phyloP scores from a whole-genome alignment of 2,329 filamentous ascomycete species.

The Aspergillus terreus region DNA sequence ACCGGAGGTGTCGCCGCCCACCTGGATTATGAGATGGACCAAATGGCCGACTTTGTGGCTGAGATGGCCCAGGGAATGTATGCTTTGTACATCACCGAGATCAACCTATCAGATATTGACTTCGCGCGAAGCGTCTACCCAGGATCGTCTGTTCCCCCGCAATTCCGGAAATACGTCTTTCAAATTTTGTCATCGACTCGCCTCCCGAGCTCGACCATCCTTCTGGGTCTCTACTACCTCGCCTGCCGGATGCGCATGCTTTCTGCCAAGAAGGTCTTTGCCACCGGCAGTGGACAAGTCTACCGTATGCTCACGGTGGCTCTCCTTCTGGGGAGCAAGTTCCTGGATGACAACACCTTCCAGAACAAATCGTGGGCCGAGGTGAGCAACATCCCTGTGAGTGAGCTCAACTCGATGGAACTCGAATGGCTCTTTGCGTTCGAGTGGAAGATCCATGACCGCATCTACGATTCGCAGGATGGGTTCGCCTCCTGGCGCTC shows the following conservation, averaged over 20 bases:
- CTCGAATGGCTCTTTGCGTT: conserved; percentile 82
- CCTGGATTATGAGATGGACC: conserved; percentile 93
- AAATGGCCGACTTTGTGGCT: conserved; percentile 92
- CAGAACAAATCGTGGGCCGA: conserved; percentile 97
- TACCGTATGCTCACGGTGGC: conserved; percentile 85
- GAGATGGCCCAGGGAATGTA: conserved; percentile 79
- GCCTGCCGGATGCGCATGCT: conserved; percentile 77
- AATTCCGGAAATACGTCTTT: conserved; percentile 87
- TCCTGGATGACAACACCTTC: conserved; percentile 94
- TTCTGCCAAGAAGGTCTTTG: conserved; percentile 54
- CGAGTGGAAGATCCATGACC: conserved; percentile 80
- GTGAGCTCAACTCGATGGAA: conserved; percentile 81
- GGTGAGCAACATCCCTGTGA: conserved; percentile 82
- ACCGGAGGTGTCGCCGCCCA: conserved; percentile 86
- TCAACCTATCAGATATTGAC: conserved; percentile 61
- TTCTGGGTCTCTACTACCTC: conserved; percentile 85
- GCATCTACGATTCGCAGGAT: conserved; percentile 68
- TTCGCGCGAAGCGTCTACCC: conserved; percentile 61
- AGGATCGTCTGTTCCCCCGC: conserved; percentile 59
- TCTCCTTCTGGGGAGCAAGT: conserved; percentile 87
- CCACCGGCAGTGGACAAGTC: conserved; percentile 63
- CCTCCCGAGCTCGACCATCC: conserved; percentile 84
- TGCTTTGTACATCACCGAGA: conserved; percentile 53
- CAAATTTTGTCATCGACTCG: conserved; percentile 88
- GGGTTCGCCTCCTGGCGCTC: conserved; percentile 64